Evolutionary conservation across 805 yeast genomes (phyloP).

Genomic region (Yarrowia sp.): DNA sequence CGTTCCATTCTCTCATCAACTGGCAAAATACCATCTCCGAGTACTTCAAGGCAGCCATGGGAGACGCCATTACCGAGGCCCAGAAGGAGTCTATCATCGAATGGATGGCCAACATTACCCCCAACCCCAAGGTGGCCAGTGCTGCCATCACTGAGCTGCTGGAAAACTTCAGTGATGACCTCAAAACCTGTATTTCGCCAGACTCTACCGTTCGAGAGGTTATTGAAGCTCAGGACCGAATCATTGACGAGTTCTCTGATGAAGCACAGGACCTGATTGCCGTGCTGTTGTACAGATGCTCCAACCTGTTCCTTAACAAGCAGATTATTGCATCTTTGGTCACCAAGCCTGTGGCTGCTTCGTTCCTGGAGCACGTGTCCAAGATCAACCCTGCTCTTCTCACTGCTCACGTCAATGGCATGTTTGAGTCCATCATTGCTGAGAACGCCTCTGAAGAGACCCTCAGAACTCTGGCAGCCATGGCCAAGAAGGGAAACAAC

Average conservation of each 20-base stretch:
- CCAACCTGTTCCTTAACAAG: conserved; percentile 68
- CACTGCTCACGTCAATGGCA: conserved; percentile 61
- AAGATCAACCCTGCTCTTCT: conserved; percentile 67
- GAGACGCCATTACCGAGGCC: conserved; percentile 19
- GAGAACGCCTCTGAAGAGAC: conserved; percentile 40
- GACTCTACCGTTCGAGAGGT: conserved; percentile 16
- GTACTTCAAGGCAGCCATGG: conserved; percentile 52
- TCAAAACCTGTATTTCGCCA: not conserved
- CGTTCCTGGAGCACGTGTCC: conserved; percentile 66
- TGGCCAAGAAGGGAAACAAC: conserved; percentile 27
- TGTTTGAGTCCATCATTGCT: conserved; percentile 54
- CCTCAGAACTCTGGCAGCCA: conserved; percentile 14
- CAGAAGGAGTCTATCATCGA: conserved; percentile 34
- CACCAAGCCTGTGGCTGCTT: conserved; percentile 56
- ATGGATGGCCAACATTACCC: conserved; percentile 47
- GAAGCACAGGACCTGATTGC: not conserved
- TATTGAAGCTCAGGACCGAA: conserved; percentile 20
- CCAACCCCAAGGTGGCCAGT: conserved; percentile 64
- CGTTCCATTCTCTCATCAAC: conserved; percentile 71
- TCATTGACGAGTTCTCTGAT: not conserved
- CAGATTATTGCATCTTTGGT: conserved; percentile 67
- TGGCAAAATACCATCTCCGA: conserved; percentile 62
- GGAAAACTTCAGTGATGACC: conserved; percentile 55
- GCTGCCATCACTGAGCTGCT: conserved; percentile 61
- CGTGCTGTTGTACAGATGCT: conserved; percentile 64